These are phyloP conservation scores for Megacollybia platyphylla DNA, from an alignment of 1,284 basidiomycete genomes.

Conservation along the genomic window DNA sequence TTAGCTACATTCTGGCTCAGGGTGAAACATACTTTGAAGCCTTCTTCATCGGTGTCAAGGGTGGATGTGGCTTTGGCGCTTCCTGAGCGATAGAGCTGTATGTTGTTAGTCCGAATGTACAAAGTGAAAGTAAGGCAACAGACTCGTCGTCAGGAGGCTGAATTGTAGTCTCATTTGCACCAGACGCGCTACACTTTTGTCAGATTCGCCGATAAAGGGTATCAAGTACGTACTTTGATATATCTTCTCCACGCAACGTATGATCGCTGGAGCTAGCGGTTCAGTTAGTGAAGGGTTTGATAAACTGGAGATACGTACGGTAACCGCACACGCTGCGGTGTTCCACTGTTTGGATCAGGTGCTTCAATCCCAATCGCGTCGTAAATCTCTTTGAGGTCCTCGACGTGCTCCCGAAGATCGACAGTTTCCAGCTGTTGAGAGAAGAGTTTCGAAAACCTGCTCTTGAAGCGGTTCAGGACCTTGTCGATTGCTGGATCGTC, in stretches of 20 bases:
- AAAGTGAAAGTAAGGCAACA: no score
- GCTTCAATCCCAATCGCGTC: conserved; percentile 44
- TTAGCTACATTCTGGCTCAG: neutral
- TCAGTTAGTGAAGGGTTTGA: no score
- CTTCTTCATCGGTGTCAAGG: conserved; percentile 5
- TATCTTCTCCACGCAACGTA: no score
- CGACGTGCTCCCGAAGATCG: conserved; percentile 33
- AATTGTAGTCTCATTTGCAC: no score
- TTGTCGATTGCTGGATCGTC: conserved; percentile 61
- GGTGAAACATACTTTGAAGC: conserved; percentile 3
- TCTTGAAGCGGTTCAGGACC: conserved; percentile 58
- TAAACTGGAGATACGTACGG: no score
- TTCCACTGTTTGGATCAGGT: conserved; percentile 17
- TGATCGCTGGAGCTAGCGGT: no score
- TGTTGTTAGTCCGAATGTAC: no score
- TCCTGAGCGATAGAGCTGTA: no score
- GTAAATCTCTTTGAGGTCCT: conserved; percentile 44
- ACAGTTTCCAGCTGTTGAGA: conserved; percentile 45
- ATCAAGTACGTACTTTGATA: no score
- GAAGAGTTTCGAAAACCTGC: conserved; percentile 43
- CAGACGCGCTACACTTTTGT: no score
- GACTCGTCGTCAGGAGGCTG: no score
- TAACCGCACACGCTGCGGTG: neutral
- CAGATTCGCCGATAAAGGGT: no score
- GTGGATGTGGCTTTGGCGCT: neutral